Evolutionary conservation across 345 rosid genomes (phyloP).

Genomic region (Gossypioides kirkii): DNA sequence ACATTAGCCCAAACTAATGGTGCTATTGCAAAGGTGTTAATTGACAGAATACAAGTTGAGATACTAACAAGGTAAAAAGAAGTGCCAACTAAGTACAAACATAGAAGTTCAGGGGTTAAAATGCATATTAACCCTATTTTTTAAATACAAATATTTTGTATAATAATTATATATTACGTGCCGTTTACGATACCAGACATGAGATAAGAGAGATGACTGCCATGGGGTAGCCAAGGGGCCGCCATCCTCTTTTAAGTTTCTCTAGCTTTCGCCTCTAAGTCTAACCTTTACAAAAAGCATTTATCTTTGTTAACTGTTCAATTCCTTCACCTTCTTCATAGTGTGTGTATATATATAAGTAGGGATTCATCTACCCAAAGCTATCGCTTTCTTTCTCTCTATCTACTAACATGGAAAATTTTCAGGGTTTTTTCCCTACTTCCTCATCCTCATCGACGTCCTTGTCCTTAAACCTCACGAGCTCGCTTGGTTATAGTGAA

Average conservation of each 20-base stretch:
- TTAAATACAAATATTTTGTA: too few species aligned
- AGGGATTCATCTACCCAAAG: neutral
- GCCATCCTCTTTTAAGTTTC: neutral
- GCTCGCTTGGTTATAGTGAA: neutral
- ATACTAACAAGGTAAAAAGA: too few species aligned
- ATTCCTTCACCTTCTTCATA: neutral
- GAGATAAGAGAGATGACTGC: neutral
- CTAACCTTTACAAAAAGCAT: neutral
- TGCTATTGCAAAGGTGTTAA: too few species aligned
- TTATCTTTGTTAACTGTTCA: neutral
- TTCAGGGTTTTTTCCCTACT: constrained; percentile 18
- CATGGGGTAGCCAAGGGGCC: neutral
- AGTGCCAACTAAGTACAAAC: too few species aligned
- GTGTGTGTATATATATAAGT: neutral
- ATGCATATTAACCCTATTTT: too few species aligned
- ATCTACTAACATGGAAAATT: constrained; percentile 2
- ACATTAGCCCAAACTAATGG: too few species aligned
- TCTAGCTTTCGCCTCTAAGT: neutral
- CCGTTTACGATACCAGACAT: neutral
- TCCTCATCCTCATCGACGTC: neutral
- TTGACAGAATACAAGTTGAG: too few species aligned
- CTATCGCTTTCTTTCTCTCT: neutral
- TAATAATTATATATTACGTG: neutral
- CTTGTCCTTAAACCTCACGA: constrained; percentile 18
- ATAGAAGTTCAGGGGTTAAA: too few species aligned